Percentiles rank a stretch among this genome's conserved stretches.
phyloP scores from a whole-genome alignment of 2,329 filamentous ascomycete species.

The Camillea tinctor region DNA sequence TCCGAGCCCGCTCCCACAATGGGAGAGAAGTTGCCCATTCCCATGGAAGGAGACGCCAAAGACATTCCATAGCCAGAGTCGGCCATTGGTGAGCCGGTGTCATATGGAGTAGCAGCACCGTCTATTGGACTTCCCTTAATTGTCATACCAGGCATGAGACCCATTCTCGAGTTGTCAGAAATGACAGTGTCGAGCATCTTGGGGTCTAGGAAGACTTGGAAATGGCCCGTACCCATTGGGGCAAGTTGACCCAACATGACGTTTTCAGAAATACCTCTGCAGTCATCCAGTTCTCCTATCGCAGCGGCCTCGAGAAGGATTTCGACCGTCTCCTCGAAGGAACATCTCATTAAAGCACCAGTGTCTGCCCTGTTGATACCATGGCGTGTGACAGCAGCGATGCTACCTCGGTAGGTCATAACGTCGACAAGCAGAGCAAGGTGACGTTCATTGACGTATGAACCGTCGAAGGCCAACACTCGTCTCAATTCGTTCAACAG shows the following conservation, averaged over 20 bases:
- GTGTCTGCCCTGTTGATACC: slow-evolving; percentile 98
- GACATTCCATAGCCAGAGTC: slow-evolving; percentile 64
- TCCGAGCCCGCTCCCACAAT: slow-evolving; percentile 76
- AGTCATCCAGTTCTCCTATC: slow-evolving; percentile 94
- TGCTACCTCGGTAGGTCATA: slow-evolving; percentile 91
- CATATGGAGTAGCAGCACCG: slow-evolving; percentile 92
- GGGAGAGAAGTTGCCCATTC: slow-evolving; percentile 69
- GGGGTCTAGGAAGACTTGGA: slow-evolving; percentile 89
- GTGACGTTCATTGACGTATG: slow-evolving; percentile 98
- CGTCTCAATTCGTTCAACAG: slow-evolving; percentile 85
- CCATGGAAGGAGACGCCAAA: slow-evolving; percentile 56
- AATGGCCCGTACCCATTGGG: slow-evolving; percentile 94
- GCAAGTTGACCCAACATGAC: slow-evolving; percentile 97
- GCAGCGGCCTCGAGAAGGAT: slow-evolving; percentile 95
- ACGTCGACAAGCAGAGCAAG: slow-evolving; percentile 93
- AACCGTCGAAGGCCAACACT: slow-evolving; percentile 97
- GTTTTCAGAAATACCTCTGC: slow-evolving; percentile 97
- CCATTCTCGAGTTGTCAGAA: slow-evolving; percentile 84
- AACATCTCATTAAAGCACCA: slow-evolving; percentile 97
- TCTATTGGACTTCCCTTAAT: slow-evolving; percentile 72
- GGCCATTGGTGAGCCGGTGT: slow-evolving; percentile 76
- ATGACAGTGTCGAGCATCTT: slow-evolving; percentile 95
- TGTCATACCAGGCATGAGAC: slow-evolving; percentile 75
- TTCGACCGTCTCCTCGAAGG: slow-evolving; percentile 98
- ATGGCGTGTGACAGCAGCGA: slow-evolving; percentile 96